Evolutionary conservation across 306 rosid species (phyloP).

Genomic region (Sesbania bispinosa): DNA sequence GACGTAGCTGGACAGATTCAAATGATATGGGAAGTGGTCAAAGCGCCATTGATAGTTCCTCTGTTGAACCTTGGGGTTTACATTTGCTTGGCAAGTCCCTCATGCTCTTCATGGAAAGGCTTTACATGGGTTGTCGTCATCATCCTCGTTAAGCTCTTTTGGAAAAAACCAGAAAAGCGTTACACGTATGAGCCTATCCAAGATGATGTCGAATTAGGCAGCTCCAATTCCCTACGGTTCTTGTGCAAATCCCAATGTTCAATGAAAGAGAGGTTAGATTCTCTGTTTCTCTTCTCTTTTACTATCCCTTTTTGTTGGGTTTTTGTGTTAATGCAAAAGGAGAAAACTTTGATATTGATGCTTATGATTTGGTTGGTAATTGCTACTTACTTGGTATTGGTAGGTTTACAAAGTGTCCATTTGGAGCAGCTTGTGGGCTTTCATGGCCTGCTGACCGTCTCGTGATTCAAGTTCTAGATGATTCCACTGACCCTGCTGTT

Average conservation of each 20-base stretch:
- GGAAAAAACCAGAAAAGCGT: conserved; percentile 79
- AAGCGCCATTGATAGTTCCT: conserved; percentile 85
- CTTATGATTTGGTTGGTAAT: background rate
- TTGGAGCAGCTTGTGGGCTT: conserved; percentile 89
- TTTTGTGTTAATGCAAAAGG: background rate
- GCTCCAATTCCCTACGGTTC: conserved; percentile 65
- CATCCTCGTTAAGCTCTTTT: conserved; percentile 64
- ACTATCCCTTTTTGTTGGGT: background rate
- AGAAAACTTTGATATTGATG: background rate
- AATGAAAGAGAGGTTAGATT: conserved; percentile 83
- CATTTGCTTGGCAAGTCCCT: conserved; percentile 63
- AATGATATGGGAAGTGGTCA: conserved; percentile 63
- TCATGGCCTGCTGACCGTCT: conserved; percentile 93
- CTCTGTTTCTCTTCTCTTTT: background rate
- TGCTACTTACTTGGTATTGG: too few species aligned
- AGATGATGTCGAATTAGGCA: conserved; percentile 70
- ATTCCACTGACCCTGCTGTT: conserved; percentile 74
- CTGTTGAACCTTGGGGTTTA: conserved; percentile 50
- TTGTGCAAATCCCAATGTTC: conserved; percentile 89
- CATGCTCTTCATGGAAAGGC: conserved; percentile 78
- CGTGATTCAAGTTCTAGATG: conserved; percentile 89
- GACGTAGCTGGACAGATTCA: conserved; percentile 52
- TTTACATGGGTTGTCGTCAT: conserved; percentile 88
- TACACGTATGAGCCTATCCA: conserved; percentile 56
- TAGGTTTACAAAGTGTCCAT: conserved; percentile 91